A percentile compares a stretch with the other conserved stretches of the same genome.
phyloP scores from a whole-genome alignment of 1,284 basidiomycete species.

The Rhodotorula sp. region DNA sequence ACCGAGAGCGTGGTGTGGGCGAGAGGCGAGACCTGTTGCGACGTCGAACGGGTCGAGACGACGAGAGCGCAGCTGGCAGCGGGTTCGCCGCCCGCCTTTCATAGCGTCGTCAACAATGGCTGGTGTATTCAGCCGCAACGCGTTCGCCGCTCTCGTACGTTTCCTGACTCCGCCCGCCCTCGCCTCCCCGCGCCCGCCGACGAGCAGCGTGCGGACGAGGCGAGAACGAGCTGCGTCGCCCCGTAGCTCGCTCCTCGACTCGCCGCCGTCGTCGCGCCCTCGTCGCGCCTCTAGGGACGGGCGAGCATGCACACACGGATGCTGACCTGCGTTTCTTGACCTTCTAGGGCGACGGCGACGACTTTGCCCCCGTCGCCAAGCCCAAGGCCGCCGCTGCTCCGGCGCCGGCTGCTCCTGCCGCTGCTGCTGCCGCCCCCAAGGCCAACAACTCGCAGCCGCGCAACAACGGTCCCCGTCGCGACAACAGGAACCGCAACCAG shows the following conservation, averaged over 20 bases:
- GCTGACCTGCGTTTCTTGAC: not conserved
- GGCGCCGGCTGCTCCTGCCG: slow-evolving; percentile 18
- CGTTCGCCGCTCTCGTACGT: slow-evolving; percentile 26
- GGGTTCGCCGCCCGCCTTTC: not conserved
- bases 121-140: slow-evolving; percentile 24
- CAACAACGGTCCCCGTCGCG: slow-evolving; percentile 11
- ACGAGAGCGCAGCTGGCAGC: not conserved
- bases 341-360: slow-evolving; percentile 32
- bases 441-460: slow-evolving; percentile 14
- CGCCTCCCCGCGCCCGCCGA: not conserved
- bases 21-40: too few species aligned
- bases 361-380: slow-evolving; percentile 24
- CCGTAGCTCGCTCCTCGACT: slow-evolving; percentile 4
- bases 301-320: too few species aligned
- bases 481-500: slow-evolving; percentile 9
- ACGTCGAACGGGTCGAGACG: not conserved
- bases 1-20: too few species aligned
- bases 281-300: not conserved
- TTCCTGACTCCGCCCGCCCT: not conserved
- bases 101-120: slow-evolving; percentile 3
- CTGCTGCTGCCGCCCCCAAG: slow-evolving; percentile 17
- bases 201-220: not conserved
- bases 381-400: slow-evolving; percentile 31
- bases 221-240: not conserved
- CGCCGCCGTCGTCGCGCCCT: not conserved